Percentiles rank a stretch among this genome's conserved stretches.
These are phyloP conservation scores for Chalciporus chontae DNA, from an alignment of 768 basidiomycete genomes.

Conservation along the genomic window DNA sequence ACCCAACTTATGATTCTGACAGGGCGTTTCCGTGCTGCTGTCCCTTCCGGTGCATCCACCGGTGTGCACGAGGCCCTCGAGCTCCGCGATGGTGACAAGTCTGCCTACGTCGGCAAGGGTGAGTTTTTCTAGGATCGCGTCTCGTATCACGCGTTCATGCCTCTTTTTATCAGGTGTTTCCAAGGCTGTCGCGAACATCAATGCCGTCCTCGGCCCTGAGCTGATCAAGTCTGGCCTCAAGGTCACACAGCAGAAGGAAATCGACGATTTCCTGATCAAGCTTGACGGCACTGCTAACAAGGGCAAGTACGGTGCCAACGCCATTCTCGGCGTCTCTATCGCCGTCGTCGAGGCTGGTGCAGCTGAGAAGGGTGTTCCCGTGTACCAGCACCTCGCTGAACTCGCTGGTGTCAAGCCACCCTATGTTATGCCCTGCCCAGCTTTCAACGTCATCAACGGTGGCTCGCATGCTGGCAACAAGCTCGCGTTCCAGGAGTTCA, in stretches of 20 bases:
- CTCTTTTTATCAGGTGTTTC: slow-evolving; percentile 59
- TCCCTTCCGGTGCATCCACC: slow-evolving; percentile 98
- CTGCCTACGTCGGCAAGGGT: slow-evolving; percentile 95
- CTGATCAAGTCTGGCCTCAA: slow-evolving; percentile 80
- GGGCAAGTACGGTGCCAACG: slow-evolving; percentile 98
- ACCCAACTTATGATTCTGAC: slow-evolving; percentile 14
- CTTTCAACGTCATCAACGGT: slow-evolving; percentile 99
- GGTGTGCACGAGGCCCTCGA: slow-evolving; percentile 98
- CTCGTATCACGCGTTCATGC: neutral
- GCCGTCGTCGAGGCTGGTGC: slow-evolving; percentile 93
- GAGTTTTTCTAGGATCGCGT: slow-evolving; percentile 17
- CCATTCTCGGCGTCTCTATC: slow-evolving; percentile 97
- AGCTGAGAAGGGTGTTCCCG: slow-evolving; percentile 90
- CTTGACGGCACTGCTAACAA: slow-evolving; percentile 97
- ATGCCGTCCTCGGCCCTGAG: slow-evolving; percentile 83
- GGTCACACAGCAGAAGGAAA: slow-evolving; percentile 89
- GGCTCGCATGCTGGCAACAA: slow-evolving; percentile 99
- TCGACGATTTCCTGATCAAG: slow-evolving; percentile 98
- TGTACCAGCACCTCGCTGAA: slow-evolving; percentile 95
- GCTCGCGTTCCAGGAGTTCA: slow-evolving; percentile 99
- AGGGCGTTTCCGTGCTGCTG: slow-evolving; percentile 93
- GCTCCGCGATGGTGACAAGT: slow-evolving; percentile 95
- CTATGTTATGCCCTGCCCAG: slow-evolving; percentile 86
- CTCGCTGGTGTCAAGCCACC: slow-evolving; percentile 95
- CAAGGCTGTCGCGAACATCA: slow-evolving; percentile 95